Base-by-base conservation (phyloP, 805 yeast species). In the Wickerhamomyces queroliae region DNA sequence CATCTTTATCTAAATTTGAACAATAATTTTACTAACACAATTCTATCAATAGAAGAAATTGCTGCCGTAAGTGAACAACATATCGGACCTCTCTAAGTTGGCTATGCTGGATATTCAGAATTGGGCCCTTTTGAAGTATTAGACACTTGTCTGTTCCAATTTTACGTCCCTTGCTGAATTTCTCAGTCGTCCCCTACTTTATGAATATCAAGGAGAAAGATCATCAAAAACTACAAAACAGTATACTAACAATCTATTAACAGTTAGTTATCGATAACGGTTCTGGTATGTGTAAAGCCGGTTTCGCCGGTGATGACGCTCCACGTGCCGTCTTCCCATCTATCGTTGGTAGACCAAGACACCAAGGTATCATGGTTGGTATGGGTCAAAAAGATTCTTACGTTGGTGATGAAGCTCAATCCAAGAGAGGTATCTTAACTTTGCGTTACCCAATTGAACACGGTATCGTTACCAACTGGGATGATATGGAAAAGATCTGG, bases 261-360 rank as follows among this genome's bases (percentile, higher is more conserved):
- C 33, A 37, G 40, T 63, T 67, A 59, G 98, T 91, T 76, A 91
- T 91, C 75, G 99, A 91, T 72, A 91, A 91, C 76, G 99, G 99
- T 78, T 93, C 99, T 66, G 99, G 99, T 81, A 93, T 93, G 98
- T 93, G 99, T 83, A 93, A 93, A 72, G 99, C 99, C 91, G 99
- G 99, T 74, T 93, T 90, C 69, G 98, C 99, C 81, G 99, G 99
- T 78, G 98, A 93, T 67, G 99, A 93, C 77, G 98, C 98, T 53
- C 99, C 99, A 67, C 86, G 97, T 72, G 98, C 99, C 63, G 99
- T 93, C 59, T 93, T 93, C 91, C 99, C 99, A 66, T 93, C 98
- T 49, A 91, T 93, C 64, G 99, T 91, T 53, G 99, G 99, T 76
- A 93, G 99, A 78, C 98, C 99, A 78, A 90, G 96, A 82, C 99